Conservation (phyloP, 2,329 filamentous ascomycete species). For the Trichoderma koningii region DNA sequence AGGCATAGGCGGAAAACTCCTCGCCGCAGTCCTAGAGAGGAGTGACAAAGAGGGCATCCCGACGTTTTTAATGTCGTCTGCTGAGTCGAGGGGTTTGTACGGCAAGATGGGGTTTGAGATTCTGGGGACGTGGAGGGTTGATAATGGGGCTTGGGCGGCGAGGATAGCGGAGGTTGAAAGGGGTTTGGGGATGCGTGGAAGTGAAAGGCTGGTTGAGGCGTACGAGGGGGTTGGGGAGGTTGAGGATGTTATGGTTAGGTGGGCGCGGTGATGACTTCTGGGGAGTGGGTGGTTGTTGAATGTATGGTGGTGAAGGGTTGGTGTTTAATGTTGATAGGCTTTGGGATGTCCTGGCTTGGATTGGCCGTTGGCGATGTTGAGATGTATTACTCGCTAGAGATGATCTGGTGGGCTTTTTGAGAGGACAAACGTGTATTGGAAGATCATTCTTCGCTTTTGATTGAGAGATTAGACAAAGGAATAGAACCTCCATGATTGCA, state of each 20-base stretch:
- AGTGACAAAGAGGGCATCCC: constrained; percentile 27
- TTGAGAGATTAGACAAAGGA: too few relatives aligned
- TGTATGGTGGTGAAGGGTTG: not conserved
- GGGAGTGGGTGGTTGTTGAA: too few relatives aligned
- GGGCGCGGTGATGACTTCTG: not conserved
- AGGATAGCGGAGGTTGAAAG: constrained; percentile 22
- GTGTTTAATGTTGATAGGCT: not conserved
- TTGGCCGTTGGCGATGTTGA: too few relatives aligned
- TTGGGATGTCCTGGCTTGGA: not conserved
- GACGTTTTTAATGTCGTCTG: constrained; percentile 31
- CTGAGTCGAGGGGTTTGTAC: constrained; percentile 31
- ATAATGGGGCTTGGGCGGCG: constrained; percentile 30
- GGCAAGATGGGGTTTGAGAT: constrained; percentile 29
- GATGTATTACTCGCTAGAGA: too few relatives aligned
- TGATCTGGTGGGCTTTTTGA: too few relatives aligned
- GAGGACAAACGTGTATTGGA: too few relatives aligned
- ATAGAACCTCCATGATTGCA: too few relatives aligned
- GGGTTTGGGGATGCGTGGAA: constrained; percentile 25
- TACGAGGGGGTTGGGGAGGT: constrained; percentile 31
- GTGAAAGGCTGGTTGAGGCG: constrained; percentile 22
- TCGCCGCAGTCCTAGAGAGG: constrained; percentile 21
- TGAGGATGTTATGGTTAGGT: constrained; percentile 30
- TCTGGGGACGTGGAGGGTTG: constrained; percentile 30
- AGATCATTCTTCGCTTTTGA: too few relatives aligned
- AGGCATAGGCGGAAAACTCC: constrained; percentile 30